These are phyloP conservation scores for Limnanthes douglasii DNA, from an alignment of 345 rosid genomes.

Conservation along the genomic window DNA sequence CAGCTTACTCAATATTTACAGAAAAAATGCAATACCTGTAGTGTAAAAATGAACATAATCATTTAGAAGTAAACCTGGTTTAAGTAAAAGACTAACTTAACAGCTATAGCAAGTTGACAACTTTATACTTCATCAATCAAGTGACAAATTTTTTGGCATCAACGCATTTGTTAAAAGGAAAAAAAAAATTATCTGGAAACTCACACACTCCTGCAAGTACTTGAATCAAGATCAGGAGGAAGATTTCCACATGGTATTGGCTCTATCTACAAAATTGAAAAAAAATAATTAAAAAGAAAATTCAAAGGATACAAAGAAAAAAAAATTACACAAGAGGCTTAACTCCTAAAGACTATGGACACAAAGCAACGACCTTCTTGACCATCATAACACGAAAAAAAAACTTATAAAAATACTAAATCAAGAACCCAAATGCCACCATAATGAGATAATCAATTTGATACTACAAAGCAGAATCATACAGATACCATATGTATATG, in stretches of 20 bases:
- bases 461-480: not conserved
- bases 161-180: not conserved
- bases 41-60: too few species aligned
- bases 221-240: conserved; percentile 97
- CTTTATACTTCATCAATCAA: too few species aligned
- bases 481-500: too few species aligned
- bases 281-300: conserved; percentile 15
- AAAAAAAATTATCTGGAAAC: conserved; percentile 13
- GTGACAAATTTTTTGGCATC: not conserved
- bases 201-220: conserved; percentile 97
- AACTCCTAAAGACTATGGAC: too few species aligned
- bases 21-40: too few species aligned
- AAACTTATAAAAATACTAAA: too few species aligned
- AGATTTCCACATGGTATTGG: conserved; percentile 90
- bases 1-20: conserved; percentile 13
- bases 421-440: too few species aligned
- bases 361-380: not conserved
- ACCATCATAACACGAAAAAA: too few species aligned
- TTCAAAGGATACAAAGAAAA: conserved; percentile 5
- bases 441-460: not conserved
- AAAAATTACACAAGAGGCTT: not conserved
- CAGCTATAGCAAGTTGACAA: too few species aligned
- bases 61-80: too few species aligned
- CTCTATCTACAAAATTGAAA: conserved; percentile 80
- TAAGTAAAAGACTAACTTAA: too few species aligned